Evolutionary conservation across 2,329 filamentous ascomycete genomes (phyloP), one percentile per base, ranked within the genome.

Genomic region (Penicillium rolfsii): DNA sequence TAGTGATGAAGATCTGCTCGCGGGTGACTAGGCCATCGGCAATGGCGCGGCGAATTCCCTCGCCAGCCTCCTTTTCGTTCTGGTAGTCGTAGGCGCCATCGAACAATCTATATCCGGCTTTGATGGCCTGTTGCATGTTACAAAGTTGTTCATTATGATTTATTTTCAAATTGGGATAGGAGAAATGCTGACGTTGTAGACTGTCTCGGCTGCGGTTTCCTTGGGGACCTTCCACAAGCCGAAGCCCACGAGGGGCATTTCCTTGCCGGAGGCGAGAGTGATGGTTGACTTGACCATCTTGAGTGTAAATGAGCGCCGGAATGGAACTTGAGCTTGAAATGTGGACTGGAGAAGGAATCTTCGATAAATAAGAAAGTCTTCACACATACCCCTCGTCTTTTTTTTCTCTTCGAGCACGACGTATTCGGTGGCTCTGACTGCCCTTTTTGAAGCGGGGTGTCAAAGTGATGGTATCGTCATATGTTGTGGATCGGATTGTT

Each of bases 171-270:
- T 19, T 11, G 8, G 24, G 5, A 19, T 2, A 16, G 14, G n/a
- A 28, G 40, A 5, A 14, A 35, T 52, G 11, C 52, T 62, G 5
- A 60, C 58, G 16, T 55, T 63, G 45, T 60, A 60, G 38, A 63
- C 58, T 19, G 57, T 60, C 11, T 63, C 57, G 2, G 61, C 58
- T 28, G 54, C 54, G n/a, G 58, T 63, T 48, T 63, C 61, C 43
- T 60, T 63, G 16, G 54, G 57, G 36, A 63, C 57, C 35, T 63
- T 63, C 58, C 61, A 63, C 16, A 63, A 38, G 40, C 61, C 61
- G 40, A 63, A 63, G 54, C 61, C 61, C 33, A 63, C 58, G 14
- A 61, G 61, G 33, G 59, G 61, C 61, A 63, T 63, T 54, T 63
- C 52, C 36, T 58, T 63, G 59, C 61, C 61, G 30, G 55, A 59